Percentiles rank a stretch among this genome's conserved stretches.
phyloP scores from a whole-genome alignment of 2,329 filamentous ascomycete genomes.

The Dryadomyces quercivorus region DNA sequence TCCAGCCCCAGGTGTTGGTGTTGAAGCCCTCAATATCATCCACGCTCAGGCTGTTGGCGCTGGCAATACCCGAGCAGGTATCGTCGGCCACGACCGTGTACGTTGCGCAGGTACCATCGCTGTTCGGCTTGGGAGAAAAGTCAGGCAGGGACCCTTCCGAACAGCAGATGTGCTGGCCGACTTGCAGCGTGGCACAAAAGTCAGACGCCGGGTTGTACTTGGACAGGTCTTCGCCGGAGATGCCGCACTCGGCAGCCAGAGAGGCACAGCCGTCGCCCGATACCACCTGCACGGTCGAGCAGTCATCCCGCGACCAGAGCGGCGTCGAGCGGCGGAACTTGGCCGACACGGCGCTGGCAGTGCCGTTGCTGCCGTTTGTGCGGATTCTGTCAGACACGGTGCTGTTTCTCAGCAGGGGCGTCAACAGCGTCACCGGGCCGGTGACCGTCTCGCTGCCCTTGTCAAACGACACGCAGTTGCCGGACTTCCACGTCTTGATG shows the following conservation, averaged over 20 bases:
- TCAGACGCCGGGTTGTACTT: slow-evolving; percentile 15
- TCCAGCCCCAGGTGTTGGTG: slow-evolving; percentile 26
- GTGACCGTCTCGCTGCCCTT: too few species aligned
- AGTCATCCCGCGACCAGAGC: slow-evolving; percentile 3
- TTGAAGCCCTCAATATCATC: slow-evolving; percentile 15
- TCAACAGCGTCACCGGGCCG: too few species aligned
- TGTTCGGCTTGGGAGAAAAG: slow-evolving; percentile 19
- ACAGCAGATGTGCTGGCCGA: slow-evolving; percentile 25
- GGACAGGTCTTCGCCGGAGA: slow-evolving; percentile 11
- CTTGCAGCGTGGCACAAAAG: slow-evolving; percentile 21
- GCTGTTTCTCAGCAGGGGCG: background rate
- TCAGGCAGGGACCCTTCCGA: slow-evolving; percentile 22
- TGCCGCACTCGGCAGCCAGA: slow-evolving; percentile 8
- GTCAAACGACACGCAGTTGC: too few species aligned
- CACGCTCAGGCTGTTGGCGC: slow-evolving; percentile 3
- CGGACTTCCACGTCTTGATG: too few species aligned
- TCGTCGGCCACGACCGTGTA: slow-evolving; percentile 21
- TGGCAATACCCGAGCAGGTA: slow-evolving; percentile 19
- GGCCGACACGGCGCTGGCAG: background rate
- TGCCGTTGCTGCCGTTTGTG: background rate
- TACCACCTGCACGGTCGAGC: slow-evolving; percentile 5
- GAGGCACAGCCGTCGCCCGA: slow-evolving; percentile 5
- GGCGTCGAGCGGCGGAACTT: background rate
- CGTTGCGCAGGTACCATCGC: slow-evolving; percentile 23
- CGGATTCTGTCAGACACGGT: too few species aligned